phyloP scores from a whole-genome alignment of 768 basidiomycete species.

The Amanita molliuscula region DNA sequence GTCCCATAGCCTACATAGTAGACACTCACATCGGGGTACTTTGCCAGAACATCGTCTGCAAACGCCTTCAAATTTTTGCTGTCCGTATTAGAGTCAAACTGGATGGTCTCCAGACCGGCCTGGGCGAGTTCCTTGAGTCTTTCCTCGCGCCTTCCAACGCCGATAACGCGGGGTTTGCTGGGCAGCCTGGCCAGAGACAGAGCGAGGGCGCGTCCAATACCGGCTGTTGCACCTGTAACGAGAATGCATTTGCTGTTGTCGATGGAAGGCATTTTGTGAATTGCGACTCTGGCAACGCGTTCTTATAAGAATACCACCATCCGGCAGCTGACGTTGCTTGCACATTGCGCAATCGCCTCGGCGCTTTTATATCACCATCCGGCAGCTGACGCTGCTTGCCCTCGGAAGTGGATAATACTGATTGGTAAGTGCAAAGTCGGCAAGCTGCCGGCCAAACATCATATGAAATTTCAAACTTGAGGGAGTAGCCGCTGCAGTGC shows the following conservation, averaged over 20 bases:
- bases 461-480: no score
- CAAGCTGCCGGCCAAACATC: no score
- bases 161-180: constrained; percentile 38
- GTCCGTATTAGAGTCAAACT: constrained; percentile 33
- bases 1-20: background rate
- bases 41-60: constrained; percentile 27
- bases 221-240: constrained; percentile 47
- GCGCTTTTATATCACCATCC: no score
- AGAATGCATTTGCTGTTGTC: constrained; percentile 39
- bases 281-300: no score
- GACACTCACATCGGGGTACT: constrained; percentile 12
- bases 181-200: constrained; percentile 36
- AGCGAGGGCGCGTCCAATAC: constrained; percentile 48
- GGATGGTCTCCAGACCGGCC: constrained; percentile 28
- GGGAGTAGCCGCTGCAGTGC: no score
- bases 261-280: constrained; percentile 22
- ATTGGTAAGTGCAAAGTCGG: no score
- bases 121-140: constrained; percentile 38
- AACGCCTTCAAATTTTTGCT: constrained; percentile 27
- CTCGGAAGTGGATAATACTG: no score
- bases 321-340: background rate
- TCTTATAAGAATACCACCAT: no score
- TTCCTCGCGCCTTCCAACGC: constrained; percentile 40
- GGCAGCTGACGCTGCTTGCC: no score
- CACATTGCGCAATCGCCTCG: no score